A percentile compares a stretch with the other conserved stretches of the same genome.
These are phyloP conservation scores for Blastocrithidia nonstop DNA, from an alignment of 208 protist genomes.

Conservation along the genomic window DNA sequence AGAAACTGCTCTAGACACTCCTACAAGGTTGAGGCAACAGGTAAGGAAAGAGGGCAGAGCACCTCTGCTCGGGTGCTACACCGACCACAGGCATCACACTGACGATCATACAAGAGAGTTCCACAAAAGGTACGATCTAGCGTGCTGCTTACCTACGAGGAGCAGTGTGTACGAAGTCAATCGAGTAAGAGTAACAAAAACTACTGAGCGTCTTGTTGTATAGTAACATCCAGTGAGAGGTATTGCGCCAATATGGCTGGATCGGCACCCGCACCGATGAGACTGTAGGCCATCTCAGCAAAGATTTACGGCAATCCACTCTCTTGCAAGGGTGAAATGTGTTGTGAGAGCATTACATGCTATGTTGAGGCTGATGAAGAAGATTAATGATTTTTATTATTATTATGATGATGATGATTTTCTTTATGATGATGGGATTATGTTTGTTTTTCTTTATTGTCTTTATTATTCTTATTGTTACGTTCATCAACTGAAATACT, in stretches of 20 bases:
- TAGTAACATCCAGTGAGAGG: slow-evolving; percentile 39
- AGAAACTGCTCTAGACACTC: slow-evolving; percentile 41
- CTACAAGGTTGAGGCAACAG: slow-evolving; percentile 34
- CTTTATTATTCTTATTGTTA: neutral
- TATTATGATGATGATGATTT: neutral
- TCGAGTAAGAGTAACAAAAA: slow-evolving; percentile 58
- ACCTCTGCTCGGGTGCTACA: slow-evolving; percentile 43
- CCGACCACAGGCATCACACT: slow-evolving; percentile 33
- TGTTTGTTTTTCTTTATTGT: neutral
- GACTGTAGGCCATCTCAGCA: slow-evolving; percentile 57
- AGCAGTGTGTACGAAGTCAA: slow-evolving; percentile 44
- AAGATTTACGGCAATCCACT: slow-evolving; percentile 54
- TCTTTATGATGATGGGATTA: neutral
- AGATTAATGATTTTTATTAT: no score
- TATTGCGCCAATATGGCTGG: slow-evolving; percentile 28
- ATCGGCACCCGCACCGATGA: slow-evolving; percentile 29
- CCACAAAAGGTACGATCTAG: slow-evolving; percentile 36
- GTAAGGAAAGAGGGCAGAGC: slow-evolving; percentile 56
- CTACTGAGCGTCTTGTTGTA: slow-evolving; percentile 78
- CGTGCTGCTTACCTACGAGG: slow-evolving; percentile 15
- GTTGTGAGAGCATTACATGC: no score
- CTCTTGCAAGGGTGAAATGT: no score
- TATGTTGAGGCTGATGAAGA: no score
- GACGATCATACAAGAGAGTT: slow-evolving; percentile 52
- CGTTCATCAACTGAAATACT: neutral